phyloP scores from a whole-genome alignment of 768 basidiomycete genomes.

The Mycena sanguinolenta region DNA sequence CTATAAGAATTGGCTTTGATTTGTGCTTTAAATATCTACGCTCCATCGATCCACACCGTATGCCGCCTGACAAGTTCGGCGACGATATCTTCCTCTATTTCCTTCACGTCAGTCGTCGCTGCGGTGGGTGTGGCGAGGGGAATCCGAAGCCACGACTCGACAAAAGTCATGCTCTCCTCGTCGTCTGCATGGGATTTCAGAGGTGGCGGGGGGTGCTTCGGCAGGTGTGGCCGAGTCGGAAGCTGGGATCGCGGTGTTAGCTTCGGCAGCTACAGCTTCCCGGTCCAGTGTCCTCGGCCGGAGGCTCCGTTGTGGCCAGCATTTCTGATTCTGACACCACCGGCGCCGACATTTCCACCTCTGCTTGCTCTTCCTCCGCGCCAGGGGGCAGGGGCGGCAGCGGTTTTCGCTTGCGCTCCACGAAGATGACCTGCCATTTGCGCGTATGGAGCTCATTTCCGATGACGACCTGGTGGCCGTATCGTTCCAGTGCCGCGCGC shows the following conservation, averaged over 20 bases:
- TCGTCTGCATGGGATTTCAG: slow-evolving; percentile 12
- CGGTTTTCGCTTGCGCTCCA: slow-evolving; percentile 65
- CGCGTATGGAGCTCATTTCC: slow-evolving; percentile 95
- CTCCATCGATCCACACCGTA: slow-evolving; percentile 68
- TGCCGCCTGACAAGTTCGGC: slow-evolving; percentile 82
- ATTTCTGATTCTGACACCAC: neutral
- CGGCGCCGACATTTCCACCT: neutral
- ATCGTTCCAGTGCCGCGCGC: slow-evolving; percentile 86
- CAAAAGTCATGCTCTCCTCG: slow-evolving; percentile 49
- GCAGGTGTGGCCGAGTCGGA: neutral
- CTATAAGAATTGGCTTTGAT: too few relatives aligned
- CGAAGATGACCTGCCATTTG: slow-evolving; percentile 93
- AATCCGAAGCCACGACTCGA: slow-evolving; percentile 77
- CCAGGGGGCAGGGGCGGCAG: slow-evolving; percentile 39
- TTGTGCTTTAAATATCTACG: neutral
- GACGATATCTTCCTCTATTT: slow-evolving; percentile 96
- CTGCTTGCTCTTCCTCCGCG: slow-evolving; percentile 22
- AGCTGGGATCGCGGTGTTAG: neutral
- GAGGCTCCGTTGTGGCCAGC: neutral
- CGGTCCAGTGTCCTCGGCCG: neutral
- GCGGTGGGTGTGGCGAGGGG: slow-evolving; percentile 48
- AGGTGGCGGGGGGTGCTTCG: slow-evolving; percentile 6
- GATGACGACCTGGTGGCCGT: slow-evolving; percentile 97
- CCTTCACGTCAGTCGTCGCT: slow-evolving; percentile 60
- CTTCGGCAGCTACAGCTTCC: neutral